phyloP scores from a whole-genome alignment of 768 basidiomycete genomes.

The Dentipellis sp. region DNA sequence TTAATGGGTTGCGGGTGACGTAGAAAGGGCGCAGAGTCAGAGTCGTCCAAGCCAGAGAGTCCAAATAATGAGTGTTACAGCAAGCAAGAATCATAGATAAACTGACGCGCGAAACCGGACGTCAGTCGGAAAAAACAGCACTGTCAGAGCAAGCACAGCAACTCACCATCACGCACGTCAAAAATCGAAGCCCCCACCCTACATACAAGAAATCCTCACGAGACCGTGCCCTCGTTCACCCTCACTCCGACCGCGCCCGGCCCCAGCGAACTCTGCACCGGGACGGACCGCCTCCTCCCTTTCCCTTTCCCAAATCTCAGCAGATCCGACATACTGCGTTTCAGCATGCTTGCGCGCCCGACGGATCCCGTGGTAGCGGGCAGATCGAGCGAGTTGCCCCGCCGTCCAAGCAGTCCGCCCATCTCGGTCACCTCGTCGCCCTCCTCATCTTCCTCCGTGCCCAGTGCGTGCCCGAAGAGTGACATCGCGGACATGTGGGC shows the following conservation, averaged over 20 bases:
- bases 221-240: not conserved
- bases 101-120: too few relatives aligned
- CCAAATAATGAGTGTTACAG: too few relatives aligned
- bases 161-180: too few relatives aligned
- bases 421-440: not conserved
- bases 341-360: not conserved
- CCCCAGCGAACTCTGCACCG: not conserved
- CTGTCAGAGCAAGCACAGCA: too few relatives aligned
- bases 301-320: not conserved
- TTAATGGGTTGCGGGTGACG: too few relatives aligned
- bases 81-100: too few relatives aligned
- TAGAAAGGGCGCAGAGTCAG: too few relatives aligned
- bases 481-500: not conserved
- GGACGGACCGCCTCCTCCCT: not conserved
- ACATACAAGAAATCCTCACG: not conserved
- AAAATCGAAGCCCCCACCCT: too few relatives aligned
- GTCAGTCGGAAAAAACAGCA: too few relatives aligned
- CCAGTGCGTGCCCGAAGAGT: not conserved
- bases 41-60: too few relatives aligned
- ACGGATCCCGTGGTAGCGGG: not conserved
- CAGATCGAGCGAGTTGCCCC: conserved; percentile 9
- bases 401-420: not conserved
- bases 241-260: not conserved
- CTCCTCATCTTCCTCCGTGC: not conserved
- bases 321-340: conserved; percentile 3